Percentiles rank a stretch among this genome's conserved stretches.
phyloP scores from a whole-genome alignment of 1,284 basidiomycete species.

The Boletus mariae region DNA sequence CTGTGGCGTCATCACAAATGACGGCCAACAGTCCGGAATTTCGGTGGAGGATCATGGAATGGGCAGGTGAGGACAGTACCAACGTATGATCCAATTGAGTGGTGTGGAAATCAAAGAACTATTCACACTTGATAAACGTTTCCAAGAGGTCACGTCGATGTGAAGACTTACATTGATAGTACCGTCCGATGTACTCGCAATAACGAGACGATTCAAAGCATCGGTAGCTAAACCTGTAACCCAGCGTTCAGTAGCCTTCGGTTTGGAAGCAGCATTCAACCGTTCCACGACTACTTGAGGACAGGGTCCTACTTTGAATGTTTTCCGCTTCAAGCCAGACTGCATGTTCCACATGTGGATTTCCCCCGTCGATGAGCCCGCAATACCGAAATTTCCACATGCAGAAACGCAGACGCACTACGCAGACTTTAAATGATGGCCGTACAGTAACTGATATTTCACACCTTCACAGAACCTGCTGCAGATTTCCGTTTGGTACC shows the following conservation, averaged over 20 bases:
- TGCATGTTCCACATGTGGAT: constrained; percentile 96
- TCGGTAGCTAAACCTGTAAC: constrained; percentile 87
- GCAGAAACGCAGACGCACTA: constrained; percentile 89
- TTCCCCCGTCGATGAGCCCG: constrained; percentile 74
- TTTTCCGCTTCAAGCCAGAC: constrained; percentile 83
- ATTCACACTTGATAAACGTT: constrained; percentile 4
- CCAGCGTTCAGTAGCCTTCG: constrained; percentile 51
- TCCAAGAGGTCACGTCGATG: background rate
- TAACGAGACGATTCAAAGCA: constrained; percentile 75
- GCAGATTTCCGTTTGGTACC: constrained; percentile 46
- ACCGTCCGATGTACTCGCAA: constrained; percentile 87
- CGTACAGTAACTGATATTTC: constrained; percentile 11
- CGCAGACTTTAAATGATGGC: constrained; percentile 1
- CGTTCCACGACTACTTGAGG: constrained; percentile 50
- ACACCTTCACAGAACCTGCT: constrained; percentile 63
- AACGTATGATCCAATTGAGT: constrained; percentile 69
- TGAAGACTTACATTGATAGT: constrained; percentile 70
- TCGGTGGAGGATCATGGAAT: constrained; percentile 75
- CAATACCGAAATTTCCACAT: constrained; percentile 95
- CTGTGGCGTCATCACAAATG: constrained; percentile 80
- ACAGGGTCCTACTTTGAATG: constrained; percentile 64
- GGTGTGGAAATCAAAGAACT: constrained; percentile 97
- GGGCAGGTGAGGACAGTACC: constrained; percentile 64
- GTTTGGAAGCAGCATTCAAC: constrained; percentile 38
- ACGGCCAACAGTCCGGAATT: constrained; percentile 86